Evolutionary conservation across 306 rosid genomes (phyloP).

Genomic region (Casuarina cunninghamiana): DNA sequence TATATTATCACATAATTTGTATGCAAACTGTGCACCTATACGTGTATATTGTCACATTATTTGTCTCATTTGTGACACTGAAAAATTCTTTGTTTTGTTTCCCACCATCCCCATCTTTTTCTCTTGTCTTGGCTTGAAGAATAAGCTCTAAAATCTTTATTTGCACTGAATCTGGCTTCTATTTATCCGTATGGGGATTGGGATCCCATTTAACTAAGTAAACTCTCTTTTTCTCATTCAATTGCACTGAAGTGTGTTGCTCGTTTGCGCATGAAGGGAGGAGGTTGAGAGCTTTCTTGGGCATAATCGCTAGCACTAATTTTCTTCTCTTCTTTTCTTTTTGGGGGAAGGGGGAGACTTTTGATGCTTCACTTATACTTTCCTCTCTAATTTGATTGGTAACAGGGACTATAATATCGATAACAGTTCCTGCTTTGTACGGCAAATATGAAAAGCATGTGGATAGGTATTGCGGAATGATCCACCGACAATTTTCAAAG

Average conservation of each 20-base stretch:
- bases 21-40: neutral
- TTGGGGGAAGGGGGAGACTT: neutral
- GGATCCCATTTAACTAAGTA: neutral
- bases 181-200: neutral
- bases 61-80: neutral
- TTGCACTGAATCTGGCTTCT: slow-evolving; percentile 9
- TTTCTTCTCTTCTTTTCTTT: neutral
- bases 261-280: neutral
- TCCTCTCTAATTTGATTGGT: slow-evolving; percentile 25
- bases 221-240: neutral
- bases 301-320: neutral
- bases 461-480: slow-evolving; percentile 58
- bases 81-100: neutral
- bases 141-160: too few species aligned
- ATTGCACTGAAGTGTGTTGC: neutral
- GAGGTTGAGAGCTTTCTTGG: neutral
- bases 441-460: slow-evolving; percentile 50
- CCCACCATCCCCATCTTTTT: too few species aligned
- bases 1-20: neutral
- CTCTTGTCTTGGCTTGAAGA: too few species aligned
- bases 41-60: neutral
- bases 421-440: slow-evolving; percentile 79
- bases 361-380: slow-evolving; percentile 20
- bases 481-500: slow-evolving; percentile 73
- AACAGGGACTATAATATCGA: slow-evolving; percentile 65